These are phyloP conservation scores for Tolypocladium nubicola DNA, from an alignment of 2,329 filamentous ascomycete species.

Conservation along the genomic window DNA sequence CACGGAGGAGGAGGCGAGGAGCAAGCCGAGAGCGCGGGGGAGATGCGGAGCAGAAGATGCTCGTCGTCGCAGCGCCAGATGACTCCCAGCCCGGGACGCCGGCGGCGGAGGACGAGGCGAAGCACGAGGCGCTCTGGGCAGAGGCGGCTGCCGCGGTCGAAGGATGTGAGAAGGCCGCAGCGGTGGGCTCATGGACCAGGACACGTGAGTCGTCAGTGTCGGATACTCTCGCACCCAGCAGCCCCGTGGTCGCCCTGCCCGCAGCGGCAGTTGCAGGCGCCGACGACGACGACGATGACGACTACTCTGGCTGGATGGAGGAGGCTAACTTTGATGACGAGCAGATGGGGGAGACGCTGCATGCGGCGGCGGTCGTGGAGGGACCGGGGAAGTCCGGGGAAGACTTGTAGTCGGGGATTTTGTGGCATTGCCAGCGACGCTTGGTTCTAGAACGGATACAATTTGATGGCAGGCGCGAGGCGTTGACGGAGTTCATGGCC, in stretches of 20 bases:
- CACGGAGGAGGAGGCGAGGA: constrained; percentile 30
- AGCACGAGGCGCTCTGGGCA: constrained; percentile 8
- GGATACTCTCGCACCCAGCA: background rate
- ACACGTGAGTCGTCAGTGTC: background rate
- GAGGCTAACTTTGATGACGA: constrained; percentile 11
- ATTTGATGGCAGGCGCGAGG: too few relatives aligned
- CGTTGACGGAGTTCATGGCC: too few relatives aligned
- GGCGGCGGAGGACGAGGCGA: constrained; percentile 21
- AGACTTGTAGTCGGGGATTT: too few relatives aligned
- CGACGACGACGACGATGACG: constrained; percentile 20
- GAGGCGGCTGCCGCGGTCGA: background rate
- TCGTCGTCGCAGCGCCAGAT: constrained; percentile 54
- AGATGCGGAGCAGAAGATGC: constrained; percentile 37
- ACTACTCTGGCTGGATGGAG: constrained; percentile 26
- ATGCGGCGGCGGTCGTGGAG: too few relatives aligned
- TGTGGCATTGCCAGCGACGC: too few relatives aligned
- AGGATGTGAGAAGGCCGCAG: constrained; percentile 1
- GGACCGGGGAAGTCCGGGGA: too few relatives aligned
- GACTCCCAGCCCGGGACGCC: constrained; percentile 51
- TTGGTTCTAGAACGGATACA: too few relatives aligned
- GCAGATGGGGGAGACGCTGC: background rate
- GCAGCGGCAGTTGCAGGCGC: constrained; percentile 1
- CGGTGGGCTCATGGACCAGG: background rate
- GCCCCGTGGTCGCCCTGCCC: constrained; percentile 8
- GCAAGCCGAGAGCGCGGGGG: constrained; percentile 23